phyloP scores from a whole-genome alignment of 106 monocot genomes.

The Dioscorea dumetorum region DNA sequence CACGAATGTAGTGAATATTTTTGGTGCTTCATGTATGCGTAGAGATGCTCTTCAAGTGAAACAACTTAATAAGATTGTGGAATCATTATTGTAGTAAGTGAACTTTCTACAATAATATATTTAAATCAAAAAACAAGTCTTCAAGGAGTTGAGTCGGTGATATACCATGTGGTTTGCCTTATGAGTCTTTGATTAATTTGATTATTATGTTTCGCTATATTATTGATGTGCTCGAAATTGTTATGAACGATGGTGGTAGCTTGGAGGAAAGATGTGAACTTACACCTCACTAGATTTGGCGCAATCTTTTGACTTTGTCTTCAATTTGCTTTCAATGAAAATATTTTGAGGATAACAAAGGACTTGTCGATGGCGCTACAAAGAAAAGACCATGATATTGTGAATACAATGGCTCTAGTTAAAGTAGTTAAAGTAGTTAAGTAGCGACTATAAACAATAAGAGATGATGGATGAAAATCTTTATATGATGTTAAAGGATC shows the following conservation, averaged over 20 bases:
- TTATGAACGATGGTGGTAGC: too few species aligned
- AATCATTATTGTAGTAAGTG: not conserved
- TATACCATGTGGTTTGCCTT: not conserved
- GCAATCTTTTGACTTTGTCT: too few species aligned
- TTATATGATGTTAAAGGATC: not conserved
- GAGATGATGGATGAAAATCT: not conserved
- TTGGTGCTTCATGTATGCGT: not conserved
- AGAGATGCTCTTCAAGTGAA: not conserved
- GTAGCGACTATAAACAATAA: not conserved
- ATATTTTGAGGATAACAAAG: not conserved
- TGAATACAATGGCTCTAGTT: not conserved
- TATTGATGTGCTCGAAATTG: not conserved
- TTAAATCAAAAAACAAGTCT: slow-evolving; percentile 3
- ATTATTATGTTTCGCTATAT: not conserved
- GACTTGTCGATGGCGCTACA: slow-evolving; percentile 1
- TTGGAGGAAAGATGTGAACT: too few species aligned
- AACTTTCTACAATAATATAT: not conserved
- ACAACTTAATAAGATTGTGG: not conserved
- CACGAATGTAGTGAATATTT: not conserved
- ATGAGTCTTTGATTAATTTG: not conserved
- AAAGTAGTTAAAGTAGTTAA: not conserved
- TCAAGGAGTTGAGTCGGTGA: not conserved
- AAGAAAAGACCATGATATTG: not conserved
- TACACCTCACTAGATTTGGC: too few species aligned
- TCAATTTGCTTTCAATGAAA: not conserved